Base-by-base conservation (phyloP, 306 rosid species). In the Lathyrus oleraceus region DNA sequence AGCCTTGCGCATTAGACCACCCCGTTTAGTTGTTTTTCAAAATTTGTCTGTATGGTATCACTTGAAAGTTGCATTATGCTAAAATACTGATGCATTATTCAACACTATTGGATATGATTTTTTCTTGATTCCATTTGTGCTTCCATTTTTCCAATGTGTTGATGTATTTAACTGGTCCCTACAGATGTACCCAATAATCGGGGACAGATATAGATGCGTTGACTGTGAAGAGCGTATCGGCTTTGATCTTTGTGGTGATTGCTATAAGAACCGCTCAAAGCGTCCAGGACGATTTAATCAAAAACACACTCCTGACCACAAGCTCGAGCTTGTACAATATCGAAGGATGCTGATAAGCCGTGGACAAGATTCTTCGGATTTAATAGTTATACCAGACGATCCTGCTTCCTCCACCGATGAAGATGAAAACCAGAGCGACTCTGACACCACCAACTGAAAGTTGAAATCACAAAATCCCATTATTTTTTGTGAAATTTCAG, bases 281-380 rank as follows among this genome's bases (percentile, higher is more conserved):
- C 95, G 82, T 81, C 98, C 96, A 0, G 98, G 98, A 59, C 92
- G 96, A 65, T 90, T 92, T 78, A 92, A 92, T 81, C 98, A 92
- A 83, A 88, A 90, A 77, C 98, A 92, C 76, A 88, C 86, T 36
- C 81, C 93, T 15, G 95, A 92, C 27, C 98, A 92, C 81, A 58
- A 52, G 79, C 83, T 92, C 63, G 65, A 73, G 77, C 87, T 52
- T 53, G 2, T 66, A 44, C 20, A 5, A 44, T 13, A 45, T 60
- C 27, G 3, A 6, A 19, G 69, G 49, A 30, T 40, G 51, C 63
- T 57, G 28, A 51, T 19, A n/a, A 16, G 51, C 23, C n/a, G 57
- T 15, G 73, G 67, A 7, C 58, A 57, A 39, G 64, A 63, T n/a
- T 72, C 63, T 45, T 12, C 70, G 1, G 85, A 51, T 64, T 72